These are phyloP conservation scores for Talaromyces stipitatus DNA, from an alignment of 495 filamentous ascomycete genomes.

Conservation along the genomic window DNA sequence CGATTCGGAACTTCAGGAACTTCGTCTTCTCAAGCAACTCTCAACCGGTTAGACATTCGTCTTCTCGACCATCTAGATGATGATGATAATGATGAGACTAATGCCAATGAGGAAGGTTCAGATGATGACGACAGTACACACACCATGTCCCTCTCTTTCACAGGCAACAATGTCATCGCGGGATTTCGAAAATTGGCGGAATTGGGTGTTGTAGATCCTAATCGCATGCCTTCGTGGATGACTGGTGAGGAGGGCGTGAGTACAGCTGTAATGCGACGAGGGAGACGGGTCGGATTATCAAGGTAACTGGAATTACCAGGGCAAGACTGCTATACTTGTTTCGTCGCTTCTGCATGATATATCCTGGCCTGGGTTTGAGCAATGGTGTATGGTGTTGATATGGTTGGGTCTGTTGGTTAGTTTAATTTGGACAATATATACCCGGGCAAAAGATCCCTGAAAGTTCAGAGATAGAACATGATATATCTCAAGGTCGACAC, in stretches of 20 bases:
- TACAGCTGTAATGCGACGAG: constrained; percentile 55
- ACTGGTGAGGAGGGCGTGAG: constrained; percentile 80
- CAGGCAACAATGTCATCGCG: constrained; percentile 72
- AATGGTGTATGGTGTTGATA: neutral
- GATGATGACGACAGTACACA: constrained; percentile 11
- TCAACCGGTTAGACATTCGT: constrained; percentile 26
- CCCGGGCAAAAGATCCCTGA: too few species aligned
- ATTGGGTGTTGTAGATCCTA: constrained; percentile 60
- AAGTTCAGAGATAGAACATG: too few species aligned
- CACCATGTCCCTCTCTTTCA: constrained; percentile 54
- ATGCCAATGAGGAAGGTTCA: constrained; percentile 10
- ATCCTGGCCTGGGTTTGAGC: neutral
- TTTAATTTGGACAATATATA: too few species aligned
- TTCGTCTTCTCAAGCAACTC: constrained; percentile 15
- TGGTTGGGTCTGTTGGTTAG: neutral
- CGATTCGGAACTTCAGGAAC: constrained; percentile 32
- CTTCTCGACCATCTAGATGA: constrained; percentile 20
- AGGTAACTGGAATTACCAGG: neutral
- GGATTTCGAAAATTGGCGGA: constrained; percentile 72
- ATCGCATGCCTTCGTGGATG: constrained; percentile 83
- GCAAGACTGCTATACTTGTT: too few species aligned
- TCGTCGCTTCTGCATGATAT: neutral
- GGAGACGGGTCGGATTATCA: constrained; percentile 30
- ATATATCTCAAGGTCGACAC: too few species aligned
- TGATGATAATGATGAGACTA: constrained; percentile 14